phyloP scores from a whole-genome alignment of 202 grass and related monocot genomes.

The Digitaria exilis region DNA sequence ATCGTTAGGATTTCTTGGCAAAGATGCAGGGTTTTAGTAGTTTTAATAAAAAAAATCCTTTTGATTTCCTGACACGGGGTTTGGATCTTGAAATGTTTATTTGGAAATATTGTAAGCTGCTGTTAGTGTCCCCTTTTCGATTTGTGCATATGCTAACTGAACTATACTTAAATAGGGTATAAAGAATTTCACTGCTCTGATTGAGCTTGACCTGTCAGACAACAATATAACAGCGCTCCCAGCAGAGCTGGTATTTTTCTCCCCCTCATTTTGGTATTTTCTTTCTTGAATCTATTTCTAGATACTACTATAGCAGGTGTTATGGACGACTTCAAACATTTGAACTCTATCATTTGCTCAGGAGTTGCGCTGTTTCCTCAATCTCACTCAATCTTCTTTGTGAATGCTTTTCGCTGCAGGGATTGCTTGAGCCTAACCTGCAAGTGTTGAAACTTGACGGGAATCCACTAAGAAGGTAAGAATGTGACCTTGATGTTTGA shows the following conservation, averaged over 20 bases:
- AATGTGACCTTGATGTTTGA: background rate
- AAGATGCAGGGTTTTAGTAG: background rate
- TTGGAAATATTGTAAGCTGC: background rate
- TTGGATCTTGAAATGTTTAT: background rate
- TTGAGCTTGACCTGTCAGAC: constrained; percentile 83
- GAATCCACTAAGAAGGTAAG: constrained; percentile 81
- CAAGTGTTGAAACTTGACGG: constrained; percentile 88
- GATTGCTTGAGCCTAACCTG: constrained; percentile 81
- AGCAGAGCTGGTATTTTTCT: constrained; percentile 63
- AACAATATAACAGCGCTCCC: constrained; percentile 90
- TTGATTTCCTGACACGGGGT: constrained; percentile 3
- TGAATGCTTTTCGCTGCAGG: constrained; percentile 56
- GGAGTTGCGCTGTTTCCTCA: background rate
- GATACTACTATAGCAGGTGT: background rate
- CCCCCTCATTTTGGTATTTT: background rate
- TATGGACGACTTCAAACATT: background rate
- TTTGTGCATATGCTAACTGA: constrained; percentile 32
- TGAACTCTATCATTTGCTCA: background rate
- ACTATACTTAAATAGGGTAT: constrained; percentile 67
- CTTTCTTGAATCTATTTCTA: background rate
- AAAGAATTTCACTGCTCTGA: constrained; percentile 65
- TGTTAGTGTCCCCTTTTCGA: background rate
- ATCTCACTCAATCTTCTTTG: background rate
- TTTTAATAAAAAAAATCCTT: background rate
- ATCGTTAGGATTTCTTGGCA: constrained; percentile 1